phyloP scores from a whole-genome alignment of 2,329 filamentous ascomycete species.

The Geosmithia flava region DNA sequence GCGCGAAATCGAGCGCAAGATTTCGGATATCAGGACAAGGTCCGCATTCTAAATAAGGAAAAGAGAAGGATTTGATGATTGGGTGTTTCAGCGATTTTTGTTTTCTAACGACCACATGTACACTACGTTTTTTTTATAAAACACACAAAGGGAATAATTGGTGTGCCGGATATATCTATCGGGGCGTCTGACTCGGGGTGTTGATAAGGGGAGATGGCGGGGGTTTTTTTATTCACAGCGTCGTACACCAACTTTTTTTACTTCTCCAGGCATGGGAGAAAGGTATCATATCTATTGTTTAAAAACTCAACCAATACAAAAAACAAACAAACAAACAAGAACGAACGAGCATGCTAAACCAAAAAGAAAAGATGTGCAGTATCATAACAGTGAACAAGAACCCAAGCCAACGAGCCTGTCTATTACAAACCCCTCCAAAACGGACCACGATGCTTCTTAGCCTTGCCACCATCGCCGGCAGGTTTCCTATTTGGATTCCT shows the following conservation, averaged over 20 bases:
- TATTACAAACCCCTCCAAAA: constrained; percentile 1
- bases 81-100: background rate
- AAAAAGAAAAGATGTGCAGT: too few relatives aligned
- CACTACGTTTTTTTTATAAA: background rate
- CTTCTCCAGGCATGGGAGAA: background rate
- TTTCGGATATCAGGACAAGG: constrained; percentile 54
- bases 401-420: too few relatives aligned
- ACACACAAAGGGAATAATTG: background rate
- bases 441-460: background rate
- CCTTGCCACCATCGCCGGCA: background rate
- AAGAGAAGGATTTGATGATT: background rate
- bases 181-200: background rate
- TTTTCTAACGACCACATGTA: background rate
- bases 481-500: constrained; percentile 28
- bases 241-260: background rate
- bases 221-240: background rate
- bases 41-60: constrained; percentile 41
- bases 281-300: background rate
- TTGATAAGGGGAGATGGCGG: background rate
- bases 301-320: too few relatives aligned
- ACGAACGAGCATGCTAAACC: too few relatives aligned
- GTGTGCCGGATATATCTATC: background rate
- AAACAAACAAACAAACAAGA: too few relatives aligned
- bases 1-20: constrained; percentile 90
- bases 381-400: background rate